Evolutionary conservation across 2,329 filamentous ascomycete genomes (phyloP).

Genomic region (Lanzia echinophila): DNA sequence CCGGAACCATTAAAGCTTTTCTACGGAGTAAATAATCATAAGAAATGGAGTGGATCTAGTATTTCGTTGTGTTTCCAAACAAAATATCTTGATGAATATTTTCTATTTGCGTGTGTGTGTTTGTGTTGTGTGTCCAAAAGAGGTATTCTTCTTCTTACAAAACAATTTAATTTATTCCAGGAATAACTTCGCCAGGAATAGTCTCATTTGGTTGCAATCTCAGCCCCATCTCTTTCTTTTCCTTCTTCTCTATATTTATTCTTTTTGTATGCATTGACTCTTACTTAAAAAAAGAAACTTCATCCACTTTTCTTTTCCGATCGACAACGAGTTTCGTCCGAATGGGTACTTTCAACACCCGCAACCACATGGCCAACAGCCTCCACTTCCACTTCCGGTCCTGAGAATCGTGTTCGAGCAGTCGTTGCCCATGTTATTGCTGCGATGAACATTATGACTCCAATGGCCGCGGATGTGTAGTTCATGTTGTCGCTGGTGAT

Average conservation of each 20-base stretch:
- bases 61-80: no score
- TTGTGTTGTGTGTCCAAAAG: background rate
- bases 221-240: background rate
- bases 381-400: constrained; percentile 32
- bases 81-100: no score
- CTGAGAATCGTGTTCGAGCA: constrained; percentile 43
- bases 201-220: no score
- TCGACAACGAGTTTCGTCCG: constrained; percentile 6
- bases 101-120: no score
- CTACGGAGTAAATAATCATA: no score
- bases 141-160: background rate
- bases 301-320: constrained; percentile 1
- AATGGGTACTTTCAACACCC: constrained; percentile 12
- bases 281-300: background rate
- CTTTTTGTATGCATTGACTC: no score
- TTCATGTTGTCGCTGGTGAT: constrained; percentile 52
- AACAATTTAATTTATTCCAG: background rate
- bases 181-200: no score
- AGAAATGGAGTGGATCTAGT: no score
- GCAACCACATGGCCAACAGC: constrained; percentile 13
- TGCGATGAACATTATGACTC: constrained; percentile 45
- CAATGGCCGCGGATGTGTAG: constrained; percentile 50
- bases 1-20: no score
- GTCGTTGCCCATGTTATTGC: constrained; percentile 45
- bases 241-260: background rate